phyloP scores from a whole-genome alignment of 2,329 filamentous ascomycete genomes.

The Ophioceras dolichostomum region DNA sequence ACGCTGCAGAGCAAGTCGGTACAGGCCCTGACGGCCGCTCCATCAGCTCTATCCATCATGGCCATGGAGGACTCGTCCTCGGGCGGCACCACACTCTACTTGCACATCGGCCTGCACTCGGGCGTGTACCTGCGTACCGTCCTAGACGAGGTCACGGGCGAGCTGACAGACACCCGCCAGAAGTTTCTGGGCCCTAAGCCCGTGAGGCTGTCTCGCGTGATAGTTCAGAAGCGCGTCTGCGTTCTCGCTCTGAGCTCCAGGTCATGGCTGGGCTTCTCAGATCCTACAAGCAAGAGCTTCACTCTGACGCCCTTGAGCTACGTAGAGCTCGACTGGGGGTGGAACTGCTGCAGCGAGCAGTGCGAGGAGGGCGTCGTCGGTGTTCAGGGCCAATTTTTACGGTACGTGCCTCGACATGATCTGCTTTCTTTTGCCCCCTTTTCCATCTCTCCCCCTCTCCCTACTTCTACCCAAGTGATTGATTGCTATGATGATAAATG shows the following conservation, averaged over 20 bases:
- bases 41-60: slow-evolving; percentile 82
- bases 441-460: slow-evolving; percentile 13
- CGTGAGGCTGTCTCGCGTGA: slow-evolving; percentile 84
- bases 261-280: slow-evolving; percentile 92
- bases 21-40: slow-evolving; percentile 82
- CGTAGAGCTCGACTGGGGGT: slow-evolving; percentile 78
- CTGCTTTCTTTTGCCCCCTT: slow-evolving; percentile 9
- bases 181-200: slow-evolving; percentile 88
- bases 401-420: slow-evolving; percentile 47
- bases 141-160: slow-evolving; percentile 88
- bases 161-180: slow-evolving; percentile 86
- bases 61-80: slow-evolving; percentile 90
- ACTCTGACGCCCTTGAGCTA: slow-evolving; percentile 89
- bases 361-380: slow-evolving; percentile 90
- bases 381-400: slow-evolving; percentile 76
- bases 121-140: slow-evolving; percentile 94
- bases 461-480: background rate
- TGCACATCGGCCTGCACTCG: slow-evolving; percentile 92
- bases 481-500: slow-evolving; percentile 51
- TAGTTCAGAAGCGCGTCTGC: slow-evolving; percentile 70
- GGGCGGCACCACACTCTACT: slow-evolving; percentile 76
- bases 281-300: slow-evolving; percentile 75
- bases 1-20: slow-evolving; percentile 90
- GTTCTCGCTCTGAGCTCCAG: slow-evolving; percentile 84
- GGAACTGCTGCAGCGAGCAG: slow-evolving; percentile 94